Evolutionary conservation across 495 filamentous ascomycete genomes (phyloP).

Genomic region (Tuber brumale): DNA sequence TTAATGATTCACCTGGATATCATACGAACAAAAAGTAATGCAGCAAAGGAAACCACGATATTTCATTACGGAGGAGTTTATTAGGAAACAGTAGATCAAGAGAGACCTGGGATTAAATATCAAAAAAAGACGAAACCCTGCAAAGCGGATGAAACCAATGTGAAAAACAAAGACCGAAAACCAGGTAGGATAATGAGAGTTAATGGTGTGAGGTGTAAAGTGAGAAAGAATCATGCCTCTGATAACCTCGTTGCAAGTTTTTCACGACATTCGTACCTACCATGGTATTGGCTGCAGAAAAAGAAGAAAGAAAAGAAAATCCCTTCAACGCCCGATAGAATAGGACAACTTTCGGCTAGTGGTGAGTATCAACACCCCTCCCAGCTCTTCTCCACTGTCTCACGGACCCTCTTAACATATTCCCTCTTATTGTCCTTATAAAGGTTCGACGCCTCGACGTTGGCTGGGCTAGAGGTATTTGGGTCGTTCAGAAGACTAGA

Average conservation of each 20-base stretch:
- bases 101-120: neutral
- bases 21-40: slow-evolving; percentile 7
- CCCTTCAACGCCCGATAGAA: neutral
- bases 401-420: slow-evolving; percentile 87
- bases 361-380: slow-evolving; percentile 56
- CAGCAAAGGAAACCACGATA: slow-evolving; percentile 2
- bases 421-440: slow-evolving; percentile 98
- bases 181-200: neutral
- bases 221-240: neutral
- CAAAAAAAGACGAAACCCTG: neutral
- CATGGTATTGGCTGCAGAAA: neutral
- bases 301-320: neutral
- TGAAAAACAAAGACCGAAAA: neutral
- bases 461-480: slow-evolving; percentile 93
- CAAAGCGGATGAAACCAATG: slow-evolving; percentile 1
- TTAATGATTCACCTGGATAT: neutral
- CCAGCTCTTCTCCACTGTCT: slow-evolving; percentile 99
- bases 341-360: neutral
- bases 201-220: neutral
- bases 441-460: slow-evolving; percentile 95
- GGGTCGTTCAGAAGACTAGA: slow-evolving; percentile 91
- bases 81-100: slow-evolving; percentile 5
- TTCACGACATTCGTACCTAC: neutral
- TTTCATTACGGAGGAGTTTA: neutral
- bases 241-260: neutral